Evolutionary conservation across 805 yeast species (phyloP), one percentile per base, ranked within the genome.

Genomic region (Debaryomyces castellii): DNA sequence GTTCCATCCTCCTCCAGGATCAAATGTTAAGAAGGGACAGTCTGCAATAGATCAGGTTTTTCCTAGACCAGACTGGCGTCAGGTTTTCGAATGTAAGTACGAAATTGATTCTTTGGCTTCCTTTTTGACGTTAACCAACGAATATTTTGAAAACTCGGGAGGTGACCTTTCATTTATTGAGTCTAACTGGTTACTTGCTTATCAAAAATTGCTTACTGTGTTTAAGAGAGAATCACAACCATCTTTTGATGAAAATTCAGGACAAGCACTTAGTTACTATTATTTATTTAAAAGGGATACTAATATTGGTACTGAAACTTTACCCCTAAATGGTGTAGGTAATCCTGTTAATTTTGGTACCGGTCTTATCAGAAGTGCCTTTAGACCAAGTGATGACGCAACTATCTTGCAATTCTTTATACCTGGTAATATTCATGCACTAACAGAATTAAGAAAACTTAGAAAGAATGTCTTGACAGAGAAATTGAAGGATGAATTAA

Each of bases 301-400:
- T 0, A 79, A 79, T 47, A 70, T 81, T 22, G 96, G 96, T 0
- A 74, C 92, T 0, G 97, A 90, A 57, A 89, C 97, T 0, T 74
- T 87, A 45, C 83, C 90, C 2, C 68, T 89, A 39, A 78, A 78
- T 1, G 97, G 97, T 0, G 76, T 78, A 1, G 97, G 97, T 1
- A 86, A 88, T 58, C 97, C 97, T 0, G 91, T 87, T 1, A 83
- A 83, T 48, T 75, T 59, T 44, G 80, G 76, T 32, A 83, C 88
- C 0, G 90, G 92, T 0, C 68, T 89, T 49, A 69, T 88, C n/a
- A 71, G 95, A 41, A 83, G 91, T 4, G 91, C 95, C 0, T 89
- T 89, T 60, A 69, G 96, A 53, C 96, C 96, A 7, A 84, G 92
- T 16, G 96, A 89, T 62, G 96, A 89, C 64, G 89, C 95, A 1